Conservation (phyloP, 192 early-diverging fungal species). For the Backusella westeae region DNA sequence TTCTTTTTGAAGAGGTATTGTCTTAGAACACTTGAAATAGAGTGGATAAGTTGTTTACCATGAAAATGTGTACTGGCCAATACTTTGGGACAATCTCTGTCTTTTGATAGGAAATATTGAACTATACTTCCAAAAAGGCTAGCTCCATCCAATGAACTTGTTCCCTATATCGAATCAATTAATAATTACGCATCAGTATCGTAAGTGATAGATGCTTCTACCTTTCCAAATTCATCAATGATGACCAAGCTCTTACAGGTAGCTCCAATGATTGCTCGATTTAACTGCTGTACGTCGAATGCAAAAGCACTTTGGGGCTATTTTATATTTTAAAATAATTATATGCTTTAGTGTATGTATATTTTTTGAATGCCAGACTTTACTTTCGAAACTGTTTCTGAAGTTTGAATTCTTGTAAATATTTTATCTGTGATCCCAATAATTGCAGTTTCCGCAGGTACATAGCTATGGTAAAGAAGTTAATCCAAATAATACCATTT, state of each 20-base stretch:
- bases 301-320: constrained; percentile 71
- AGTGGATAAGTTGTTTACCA: constrained; percentile 51
- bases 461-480: constrained; percentile 51
- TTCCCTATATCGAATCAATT: constrained; percentile 17
- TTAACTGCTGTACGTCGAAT: constrained; percentile 68
- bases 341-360: neutral
- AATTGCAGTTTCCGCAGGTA: constrained; percentile 69
- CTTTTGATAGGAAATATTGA: constrained; percentile 49
- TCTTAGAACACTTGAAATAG: constrained; percentile 50
- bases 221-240: constrained; percentile 86
- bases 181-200: neutral
- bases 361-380: neutral
- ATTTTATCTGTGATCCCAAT: constrained; percentile 82
- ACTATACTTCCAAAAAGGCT: constrained; percentile 75
- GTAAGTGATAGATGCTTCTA: constrained; percentile 7
- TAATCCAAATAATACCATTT: neutral
- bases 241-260: constrained; percentile 60
- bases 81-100: constrained; percentile 57
- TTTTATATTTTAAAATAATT: neutral
- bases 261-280: constrained; percentile 44
- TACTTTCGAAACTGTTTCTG: constrained; percentile 66
- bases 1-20: constrained; percentile 12
- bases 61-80: constrained; percentile 90
- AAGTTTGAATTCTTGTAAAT: constrained; percentile 69
- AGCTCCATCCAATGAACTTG: constrained; percentile 62